Evolutionary conservation across 2,329 filamentous ascomycete species (phyloP), one percentile per base, ranked within the genome.

Genomic region (Pseudogymnoascus sp.): DNA sequence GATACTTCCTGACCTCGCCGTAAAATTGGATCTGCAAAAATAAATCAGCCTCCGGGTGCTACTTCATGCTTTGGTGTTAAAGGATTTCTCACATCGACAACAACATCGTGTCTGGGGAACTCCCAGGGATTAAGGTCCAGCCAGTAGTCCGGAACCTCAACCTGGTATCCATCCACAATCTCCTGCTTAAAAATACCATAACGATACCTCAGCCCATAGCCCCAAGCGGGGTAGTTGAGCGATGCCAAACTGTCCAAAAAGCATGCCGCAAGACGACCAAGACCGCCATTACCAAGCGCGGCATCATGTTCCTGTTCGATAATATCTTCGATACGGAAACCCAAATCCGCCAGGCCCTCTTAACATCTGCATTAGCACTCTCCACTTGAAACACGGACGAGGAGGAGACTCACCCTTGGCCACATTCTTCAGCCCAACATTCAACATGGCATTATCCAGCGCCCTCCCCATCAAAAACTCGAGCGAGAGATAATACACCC

Each of bases 101-200:
- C 92, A 63, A 99, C 89, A 71, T 99, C 94, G 73, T 96, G 90
- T 66, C 94, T 83, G 39, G 92, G 91, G 70, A 97, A 99, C 72
- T 99, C 94, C 94, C 94, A 99, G 0, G 94, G 94, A 74, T 99
- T 99, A 75, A 97, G 96, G 72, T 97, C 94, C 59, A 99, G 83
- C 94, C 94, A 99, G 76, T 99, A 97, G 73, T 99, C 94, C 18
- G 94, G 94, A 61, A 97, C 89, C 71, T 99, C 94, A 65, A 99
- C 91, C 74, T 99, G 94, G 73, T 96, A 99, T 61, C 94, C 94
- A 70, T 97, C 89, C 62, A 96, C 86, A 68, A 99, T 97, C 77
- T 97, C 94, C 77, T 99, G 94, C 78, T 97, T 97, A 84, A 99
- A 99, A 73, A 99, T 99, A 71, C 89, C 89, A 72, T 97, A 97